Evolutionary conservation across 768 basidiomycete species (phyloP).

Genomic region (Russula sp.): DNA sequence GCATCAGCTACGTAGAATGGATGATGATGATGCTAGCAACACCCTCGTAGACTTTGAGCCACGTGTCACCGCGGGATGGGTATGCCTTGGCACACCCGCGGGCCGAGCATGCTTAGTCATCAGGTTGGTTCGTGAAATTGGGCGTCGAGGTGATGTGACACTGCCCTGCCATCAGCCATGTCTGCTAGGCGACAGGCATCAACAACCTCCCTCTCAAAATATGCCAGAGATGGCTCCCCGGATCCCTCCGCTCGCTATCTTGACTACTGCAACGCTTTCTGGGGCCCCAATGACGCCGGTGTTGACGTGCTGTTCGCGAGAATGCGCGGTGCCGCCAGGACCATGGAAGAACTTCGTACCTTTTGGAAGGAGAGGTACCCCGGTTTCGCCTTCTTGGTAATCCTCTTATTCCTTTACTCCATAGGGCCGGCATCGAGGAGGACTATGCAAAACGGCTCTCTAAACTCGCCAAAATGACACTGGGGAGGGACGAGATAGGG

Average conservation of each 20-base stretch:
- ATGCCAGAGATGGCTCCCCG: conserved; percentile 57
- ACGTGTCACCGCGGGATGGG: not conserved
- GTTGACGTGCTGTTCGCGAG: conserved; percentile 89
- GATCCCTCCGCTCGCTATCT: conserved; percentile 48
- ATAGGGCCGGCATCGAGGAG: conserved; percentile 86
- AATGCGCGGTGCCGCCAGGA: conserved; percentile 80
- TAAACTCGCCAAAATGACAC: conserved; percentile 68
- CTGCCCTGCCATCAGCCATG: conserved; percentile 42
- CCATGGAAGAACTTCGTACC: conserved; percentile 80
- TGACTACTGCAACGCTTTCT: conserved; percentile 97
- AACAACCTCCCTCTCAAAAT: conserved; percentile 74
- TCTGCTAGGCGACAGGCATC: conserved; percentile 77
- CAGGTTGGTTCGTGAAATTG: not conserved
- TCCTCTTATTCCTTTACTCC: not conserved
- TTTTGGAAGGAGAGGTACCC: conserved; percentile 95
- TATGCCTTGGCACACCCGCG: no score
- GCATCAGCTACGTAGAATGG: no score
- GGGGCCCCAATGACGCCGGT: conserved; percentile 83
- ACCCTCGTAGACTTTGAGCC: no score
- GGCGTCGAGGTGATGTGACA: not conserved
- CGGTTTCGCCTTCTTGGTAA: conserved; percentile 7
- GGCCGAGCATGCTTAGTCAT: not conserved
- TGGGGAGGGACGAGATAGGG: conserved; percentile 95
- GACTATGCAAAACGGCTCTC: conserved; percentile 87
- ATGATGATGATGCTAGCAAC: no score